Evolutionary conservation across 2,329 filamentous ascomycete genomes (phyloP).

Genomic region (Anisogramma anomala): DNA sequence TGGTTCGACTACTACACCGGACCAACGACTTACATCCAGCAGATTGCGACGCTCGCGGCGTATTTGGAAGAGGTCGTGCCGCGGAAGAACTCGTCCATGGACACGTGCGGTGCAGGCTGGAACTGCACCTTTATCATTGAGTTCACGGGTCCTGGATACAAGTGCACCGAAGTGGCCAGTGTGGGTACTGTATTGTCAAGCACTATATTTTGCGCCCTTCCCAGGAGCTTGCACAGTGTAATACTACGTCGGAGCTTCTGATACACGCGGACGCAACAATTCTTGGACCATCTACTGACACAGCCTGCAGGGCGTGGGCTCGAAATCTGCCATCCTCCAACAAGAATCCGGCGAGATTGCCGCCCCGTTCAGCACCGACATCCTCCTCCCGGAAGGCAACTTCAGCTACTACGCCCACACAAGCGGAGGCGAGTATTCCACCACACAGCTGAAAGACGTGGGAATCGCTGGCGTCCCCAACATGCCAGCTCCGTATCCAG

Average conservation of each 20-base stretch:
- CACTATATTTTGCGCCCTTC: too few relatives aligned
- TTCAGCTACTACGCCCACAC: slow-evolving; percentile 25
- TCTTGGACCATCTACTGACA: too few relatives aligned
- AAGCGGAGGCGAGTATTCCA: slow-evolving; percentile 24
- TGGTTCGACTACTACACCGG: slow-evolving; percentile 23
- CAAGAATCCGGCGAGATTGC: slow-evolving; percentile 20
- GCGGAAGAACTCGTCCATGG: slow-evolving; percentile 22
- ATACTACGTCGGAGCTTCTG: too few relatives aligned
- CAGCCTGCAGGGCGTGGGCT: slow-evolving; percentile 8
- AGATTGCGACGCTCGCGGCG: slow-evolving; percentile 16
- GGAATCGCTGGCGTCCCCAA: slow-evolving; percentile 23
- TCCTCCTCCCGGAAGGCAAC: slow-evolving; percentile 24
- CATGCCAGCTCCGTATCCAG: slow-evolving; percentile 19
- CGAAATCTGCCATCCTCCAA: slow-evolving; percentile 16
- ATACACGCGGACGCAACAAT: too few relatives aligned
- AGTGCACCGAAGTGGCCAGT: slow-evolving; percentile 25
- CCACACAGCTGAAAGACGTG: slow-evolving; percentile 21
- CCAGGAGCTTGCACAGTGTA: too few relatives aligned
- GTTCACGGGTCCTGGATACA: slow-evolving; percentile 29
- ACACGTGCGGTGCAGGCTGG: slow-evolving; percentile 27
- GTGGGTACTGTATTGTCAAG: slow-evolving; percentile 15
- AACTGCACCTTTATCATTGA: slow-evolving; percentile 29
- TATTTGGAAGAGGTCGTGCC: slow-evolving; percentile 17
- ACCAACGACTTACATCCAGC: slow-evolving; percentile 15
- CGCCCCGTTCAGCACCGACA: slow-evolving; percentile 23